Evolutionary conservation across 306 rosid species (phyloP).

Genomic region (Trichosanthes cucumerina): DNA sequence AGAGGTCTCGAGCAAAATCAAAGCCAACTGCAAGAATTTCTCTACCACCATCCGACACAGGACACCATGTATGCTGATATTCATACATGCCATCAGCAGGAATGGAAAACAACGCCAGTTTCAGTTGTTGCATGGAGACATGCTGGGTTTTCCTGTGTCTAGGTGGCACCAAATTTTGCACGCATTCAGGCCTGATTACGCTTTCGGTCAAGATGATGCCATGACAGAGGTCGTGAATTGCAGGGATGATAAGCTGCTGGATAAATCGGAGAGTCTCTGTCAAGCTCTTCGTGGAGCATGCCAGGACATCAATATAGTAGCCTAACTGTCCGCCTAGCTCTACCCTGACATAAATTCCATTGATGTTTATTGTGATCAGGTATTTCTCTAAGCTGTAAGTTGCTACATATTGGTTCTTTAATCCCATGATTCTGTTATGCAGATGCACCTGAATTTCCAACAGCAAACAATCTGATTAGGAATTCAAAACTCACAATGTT

Average conservation of each 20-base stretch:
- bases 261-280: slow-evolving; percentile 70
- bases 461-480: slow-evolving; percentile 15
- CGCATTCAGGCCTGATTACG: slow-evolving; percentile 79
- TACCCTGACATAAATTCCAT: slow-evolving; percentile 76
- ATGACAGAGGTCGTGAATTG: slow-evolving; percentile 68
- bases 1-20: slow-evolving; percentile 75
- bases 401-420: slow-evolving; percentile 75
- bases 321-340: slow-evolving; percentile 87
- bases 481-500: background rate
- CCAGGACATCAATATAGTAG: slow-evolving; percentile 60
- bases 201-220: slow-evolving; percentile 72
- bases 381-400: slow-evolving; percentile 84
- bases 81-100: slow-evolving; percentile 94
- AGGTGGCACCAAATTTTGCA: slow-evolving; percentile 58
- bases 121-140: slow-evolving; percentile 58
- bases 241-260: slow-evolving; percentile 69
- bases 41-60: slow-evolving; percentile 49
- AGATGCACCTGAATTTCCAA: slow-evolving; percentile 65
- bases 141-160: slow-evolving; percentile 61
- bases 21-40: slow-evolving; percentile 53
- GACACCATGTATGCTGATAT: slow-evolving; percentile 89
- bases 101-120: slow-evolving; percentile 70
- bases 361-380: slow-evolving; percentile 63
- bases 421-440: slow-evolving; percentile 60
- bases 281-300: slow-evolving; percentile 79